These are phyloP conservation scores for Ophiocordyceps camponoti-leonardi DNA, from an alignment of 2,329 filamentous ascomycete genomes.

Conservation along the genomic window DNA sequence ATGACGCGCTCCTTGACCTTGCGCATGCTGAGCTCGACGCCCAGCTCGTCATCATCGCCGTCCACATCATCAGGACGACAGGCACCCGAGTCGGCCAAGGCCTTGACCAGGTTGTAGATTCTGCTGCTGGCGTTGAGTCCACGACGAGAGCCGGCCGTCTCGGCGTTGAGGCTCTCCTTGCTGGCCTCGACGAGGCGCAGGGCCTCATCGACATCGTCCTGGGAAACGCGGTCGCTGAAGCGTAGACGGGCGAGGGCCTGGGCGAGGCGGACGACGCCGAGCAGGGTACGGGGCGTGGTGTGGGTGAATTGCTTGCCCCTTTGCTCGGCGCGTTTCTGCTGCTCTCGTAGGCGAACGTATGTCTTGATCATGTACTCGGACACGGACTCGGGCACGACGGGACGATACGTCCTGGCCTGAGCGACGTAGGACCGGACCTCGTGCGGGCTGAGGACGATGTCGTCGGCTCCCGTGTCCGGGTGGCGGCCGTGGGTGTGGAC, in stretches of 20 bases:
- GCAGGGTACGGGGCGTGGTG: slow-evolving; percentile 81
- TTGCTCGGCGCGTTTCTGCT: slow-evolving; percentile 81
- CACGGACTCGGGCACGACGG: slow-evolving; percentile 66
- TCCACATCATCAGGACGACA: slow-evolving; percentile 56
- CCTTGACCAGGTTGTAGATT: slow-evolving; percentile 90
- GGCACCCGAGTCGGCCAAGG: slow-evolving; percentile 70
- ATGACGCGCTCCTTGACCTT: slow-evolving; percentile 83
- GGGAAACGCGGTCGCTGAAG: slow-evolving; percentile 69
- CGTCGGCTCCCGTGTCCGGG: slow-evolving; percentile 47
- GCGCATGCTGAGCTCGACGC: slow-evolving; percentile 63
- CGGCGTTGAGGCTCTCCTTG: slow-evolving; percentile 74
- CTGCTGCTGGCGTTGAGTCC: slow-evolving; percentile 70
- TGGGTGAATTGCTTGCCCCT: slow-evolving; percentile 86
- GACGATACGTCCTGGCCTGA: slow-evolving; percentile 76
- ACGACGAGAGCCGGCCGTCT: slow-evolving; percentile 39
- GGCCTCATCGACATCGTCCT: slow-evolving; percentile 92
- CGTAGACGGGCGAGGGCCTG: slow-evolving; percentile 86
- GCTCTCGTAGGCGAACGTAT: slow-evolving; percentile 85
- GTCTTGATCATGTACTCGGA: slow-evolving; percentile 96
- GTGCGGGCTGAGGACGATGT: slow-evolving; percentile 71
- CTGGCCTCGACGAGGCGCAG: slow-evolving; percentile 80
- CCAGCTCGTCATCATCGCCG: slow-evolving; percentile 33
- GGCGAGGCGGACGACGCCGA: slow-evolving; percentile 81
- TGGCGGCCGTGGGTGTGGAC: slow-evolving; percentile 96
- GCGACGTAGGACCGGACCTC: slow-evolving; percentile 96